Base-by-base conservation (phyloP, 768 basidiomycete species). In the Mycena olivaceomarginata region DNA sequence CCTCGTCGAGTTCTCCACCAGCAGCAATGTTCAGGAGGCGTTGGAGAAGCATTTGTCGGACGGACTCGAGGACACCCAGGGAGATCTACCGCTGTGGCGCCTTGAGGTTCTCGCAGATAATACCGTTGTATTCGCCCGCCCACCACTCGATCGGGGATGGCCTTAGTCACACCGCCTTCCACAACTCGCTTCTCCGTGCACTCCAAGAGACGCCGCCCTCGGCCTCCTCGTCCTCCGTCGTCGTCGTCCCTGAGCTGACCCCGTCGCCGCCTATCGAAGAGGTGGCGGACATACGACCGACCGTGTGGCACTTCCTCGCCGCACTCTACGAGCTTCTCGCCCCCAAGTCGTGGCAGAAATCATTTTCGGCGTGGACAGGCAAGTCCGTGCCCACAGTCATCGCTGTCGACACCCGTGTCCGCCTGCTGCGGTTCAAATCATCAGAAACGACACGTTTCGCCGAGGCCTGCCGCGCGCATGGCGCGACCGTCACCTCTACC, bases 101-200 rank as follows among this genome's bases (percentile, higher is more conserved):
- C 67, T 88, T 5, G 68, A 81, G 11, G 84, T 88, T 3, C 75
- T 86, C 11, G 66, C 68, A 9, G 85, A 85, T 65, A 79, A 82
- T 37, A 86, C 81, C 5, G 80, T 88, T 25, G 65, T 84, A 11
- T 86, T 87, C 67, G 83, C 81, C 81, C 40, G 86, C 81, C 73
- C 86, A 87, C 66, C 88, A 89, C 71, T 72, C 77, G 64, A 85
- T 89, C 63, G 85, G 84, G 2, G 88, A 89, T 70, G 88, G 87
- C 3, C 80, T 85, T 72, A 88, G 87, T 68, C 84, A 85, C 12
- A 75, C 85, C 41, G 84, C 85, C 0, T 87, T 88, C 69, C 88
- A 88, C 70, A 78, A 78, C 37, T 64, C 83, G 11, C 81, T 89
- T 10, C 66, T 85, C 15, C 53, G 75, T 3, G 84, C 86, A 2